A percentile compares a stretch with the other conserved stretches of the same genome.
These are phyloP conservation scores for Omphalea diandra DNA, from an alignment of 441 rosid species.

Conservation along the genomic window DNA sequence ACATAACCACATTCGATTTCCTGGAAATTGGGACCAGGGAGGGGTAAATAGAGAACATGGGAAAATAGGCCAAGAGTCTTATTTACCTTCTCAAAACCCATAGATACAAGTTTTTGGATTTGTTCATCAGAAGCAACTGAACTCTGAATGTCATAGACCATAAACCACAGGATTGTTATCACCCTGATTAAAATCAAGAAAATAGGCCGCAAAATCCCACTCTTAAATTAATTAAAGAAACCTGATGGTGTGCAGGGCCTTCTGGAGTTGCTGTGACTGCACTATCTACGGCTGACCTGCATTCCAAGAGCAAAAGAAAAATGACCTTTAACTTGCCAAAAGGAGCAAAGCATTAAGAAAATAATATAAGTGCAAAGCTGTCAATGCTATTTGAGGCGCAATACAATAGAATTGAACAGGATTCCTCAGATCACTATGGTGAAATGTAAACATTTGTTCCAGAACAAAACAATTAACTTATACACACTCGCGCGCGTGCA, in stretches of 20 bases:
- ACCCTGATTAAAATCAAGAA: conserved; percentile 6
- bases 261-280: conserved; percentile 34
- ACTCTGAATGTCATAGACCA: conserved; percentile 35
- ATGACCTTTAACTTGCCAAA: conserved; percentile 2
- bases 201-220: conserved; percentile 4
- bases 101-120: conserved; percentile 75
- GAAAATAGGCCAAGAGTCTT: background rate
- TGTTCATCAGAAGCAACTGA: conserved; percentile 57
- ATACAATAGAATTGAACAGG: background rate
- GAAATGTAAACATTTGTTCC: background rate
- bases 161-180: conserved; percentile 13
- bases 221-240: conserved; percentile 20
- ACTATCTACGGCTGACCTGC: conserved; percentile 39
- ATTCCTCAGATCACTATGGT: background rate
- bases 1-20: background rate
- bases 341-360: background rate
- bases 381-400: conserved; percentile 1
- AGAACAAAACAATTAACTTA: background rate
- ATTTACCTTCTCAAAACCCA: conserved; percentile 92
- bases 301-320: conserved; percentile 17
- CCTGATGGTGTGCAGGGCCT: conserved; percentile 48
- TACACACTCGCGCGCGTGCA: too few relatives aligned
- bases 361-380: background rate
- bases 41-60: background rate
- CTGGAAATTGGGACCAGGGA: too few relatives aligned